Evolutionary conservation across 495 filamentous ascomycete genomes (phyloP).

Genomic region (Aspergillus baeticus): DNA sequence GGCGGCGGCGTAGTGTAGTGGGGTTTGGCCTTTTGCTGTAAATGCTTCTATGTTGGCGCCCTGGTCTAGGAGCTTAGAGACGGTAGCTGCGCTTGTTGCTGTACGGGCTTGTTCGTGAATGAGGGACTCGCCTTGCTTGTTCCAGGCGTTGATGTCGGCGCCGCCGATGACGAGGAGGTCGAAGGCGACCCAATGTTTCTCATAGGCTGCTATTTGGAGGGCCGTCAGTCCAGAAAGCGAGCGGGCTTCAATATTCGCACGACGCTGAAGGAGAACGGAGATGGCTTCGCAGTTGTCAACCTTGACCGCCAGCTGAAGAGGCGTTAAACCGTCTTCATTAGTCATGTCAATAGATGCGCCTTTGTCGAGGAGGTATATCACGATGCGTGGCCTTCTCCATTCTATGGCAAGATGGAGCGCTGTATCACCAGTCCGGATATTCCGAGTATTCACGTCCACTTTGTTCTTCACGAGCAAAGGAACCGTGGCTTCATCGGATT

Average conservation of each 20-base stretch:
- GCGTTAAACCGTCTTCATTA: conserved; percentile 27
- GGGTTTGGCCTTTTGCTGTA: conserved; percentile 29
- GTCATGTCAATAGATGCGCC: conserved; percentile 23
- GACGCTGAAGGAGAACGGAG: conserved; percentile 25
- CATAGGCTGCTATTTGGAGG: conserved; percentile 25
- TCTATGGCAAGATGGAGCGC: conserved; percentile 33
- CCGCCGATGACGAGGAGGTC: conserved; percentile 31
- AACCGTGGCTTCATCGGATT: conserved; percentile 28
- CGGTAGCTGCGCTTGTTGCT: conserved; percentile 9
- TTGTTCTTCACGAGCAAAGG: conserved; percentile 27
- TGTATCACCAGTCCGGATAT: conserved; percentile 30
- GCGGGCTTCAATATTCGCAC: conserved; percentile 25
- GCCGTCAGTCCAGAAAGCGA: conserved; percentile 26
- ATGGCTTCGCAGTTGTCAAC: conserved; percentile 34
- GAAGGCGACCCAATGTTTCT: conserved; percentile 31
- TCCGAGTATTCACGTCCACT: conserved; percentile 27
- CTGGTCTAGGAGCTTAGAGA: conserved; percentile 21
- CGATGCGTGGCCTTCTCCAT: conserved; percentile 25
- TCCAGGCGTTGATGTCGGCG: conserved; percentile 33
- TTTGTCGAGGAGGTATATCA: conserved; percentile 31
- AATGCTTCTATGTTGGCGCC: conserved; percentile 37
- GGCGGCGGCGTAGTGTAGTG: conserved; percentile 34
- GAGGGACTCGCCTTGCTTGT: conserved; percentile 26
- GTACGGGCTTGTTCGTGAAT: conserved; percentile 29
- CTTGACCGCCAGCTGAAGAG: conserved; percentile 32